phyloP scores from a whole-genome alignment of 1,284 basidiomycete species.

The Sporisorium exsertum region DNA sequence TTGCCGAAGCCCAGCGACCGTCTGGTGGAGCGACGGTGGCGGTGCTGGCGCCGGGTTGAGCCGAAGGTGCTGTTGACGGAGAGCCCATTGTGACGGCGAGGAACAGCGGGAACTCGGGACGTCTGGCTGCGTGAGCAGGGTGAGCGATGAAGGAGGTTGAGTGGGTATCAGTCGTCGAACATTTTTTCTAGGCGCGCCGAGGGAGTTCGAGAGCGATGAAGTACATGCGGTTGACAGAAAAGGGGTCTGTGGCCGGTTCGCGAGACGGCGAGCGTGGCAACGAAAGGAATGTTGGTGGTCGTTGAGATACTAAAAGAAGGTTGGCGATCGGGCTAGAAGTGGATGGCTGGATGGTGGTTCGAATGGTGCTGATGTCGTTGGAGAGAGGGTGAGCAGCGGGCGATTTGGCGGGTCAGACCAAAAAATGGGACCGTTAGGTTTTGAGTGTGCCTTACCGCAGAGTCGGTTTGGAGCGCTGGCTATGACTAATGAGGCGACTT shows the following conservation, averaged over 20 bases:
- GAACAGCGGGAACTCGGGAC: neutral
- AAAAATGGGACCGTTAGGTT: neutral
- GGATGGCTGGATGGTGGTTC: neutral
- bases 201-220: neutral
- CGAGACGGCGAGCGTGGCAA: neutral
- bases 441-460: neutral
- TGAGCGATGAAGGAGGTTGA: neutral
- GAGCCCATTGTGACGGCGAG: neutral
- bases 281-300: neutral
- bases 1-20: constrained; percentile 28
- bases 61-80: neutral
- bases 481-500: neutral
- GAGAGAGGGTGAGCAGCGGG: no score
- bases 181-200: neutral
- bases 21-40: neutral
- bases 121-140: constrained; percentile 4
- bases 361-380: neutral
- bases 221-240: neutral
- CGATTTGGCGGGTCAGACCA: neutral
- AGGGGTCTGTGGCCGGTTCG: neutral
- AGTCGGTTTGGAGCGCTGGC: constrained; percentile 1
- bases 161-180: neutral
- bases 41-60: neutral
- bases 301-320: neutral
- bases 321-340: no score